Conservation (phyloP, 2,329 filamentous ascomycete species). For the Aspergillus oerlinghausenensis region DNA sequence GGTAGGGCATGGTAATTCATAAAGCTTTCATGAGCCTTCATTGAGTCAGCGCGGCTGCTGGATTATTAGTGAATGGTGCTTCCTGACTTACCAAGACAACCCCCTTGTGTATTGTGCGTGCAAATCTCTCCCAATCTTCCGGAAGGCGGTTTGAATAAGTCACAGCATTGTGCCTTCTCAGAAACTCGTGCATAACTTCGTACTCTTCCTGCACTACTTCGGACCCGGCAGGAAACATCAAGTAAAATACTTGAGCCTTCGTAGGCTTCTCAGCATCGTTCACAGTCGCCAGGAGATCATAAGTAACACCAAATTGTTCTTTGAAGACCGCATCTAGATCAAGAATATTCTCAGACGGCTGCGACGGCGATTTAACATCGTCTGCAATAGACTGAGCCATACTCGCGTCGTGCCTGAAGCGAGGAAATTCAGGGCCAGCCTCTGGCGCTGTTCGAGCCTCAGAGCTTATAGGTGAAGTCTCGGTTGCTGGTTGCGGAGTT, state of each 20-base stretch:
- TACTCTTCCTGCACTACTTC: constrained; percentile 18
- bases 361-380: not conserved
- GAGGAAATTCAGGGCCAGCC: not conserved
- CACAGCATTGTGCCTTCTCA: constrained; percentile 23
- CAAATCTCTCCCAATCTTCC: constrained; percentile 35
- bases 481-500: not conserved
- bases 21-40: constrained; percentile 37
- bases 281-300: constrained; percentile 23
- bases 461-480: not conserved
- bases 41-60: constrained; percentile 3
- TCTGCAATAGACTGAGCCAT: not conserved
- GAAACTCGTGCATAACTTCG: constrained; percentile 19
- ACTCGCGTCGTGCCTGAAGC: not conserved
- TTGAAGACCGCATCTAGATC: constrained; percentile 15
- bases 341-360: not conserved
- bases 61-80: constrained; percentile 1
- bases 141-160: constrained; percentile 26
- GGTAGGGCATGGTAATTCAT: constrained; percentile 25
- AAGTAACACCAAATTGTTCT: constrained; percentile 20
- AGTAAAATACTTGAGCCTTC: constrained; percentile 27
- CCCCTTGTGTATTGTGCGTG: constrained; percentile 19
- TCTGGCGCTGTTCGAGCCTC: not conserved
- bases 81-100: constrained; percentile 32
- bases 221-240: constrained; percentile 28
- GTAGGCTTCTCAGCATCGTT: constrained; percentile 12